These are phyloP conservation scores for Rhinocladiella mackenziei DNA, from an alignment of 2,329 filamentous ascomycete species.

Conservation along the genomic window DNA sequence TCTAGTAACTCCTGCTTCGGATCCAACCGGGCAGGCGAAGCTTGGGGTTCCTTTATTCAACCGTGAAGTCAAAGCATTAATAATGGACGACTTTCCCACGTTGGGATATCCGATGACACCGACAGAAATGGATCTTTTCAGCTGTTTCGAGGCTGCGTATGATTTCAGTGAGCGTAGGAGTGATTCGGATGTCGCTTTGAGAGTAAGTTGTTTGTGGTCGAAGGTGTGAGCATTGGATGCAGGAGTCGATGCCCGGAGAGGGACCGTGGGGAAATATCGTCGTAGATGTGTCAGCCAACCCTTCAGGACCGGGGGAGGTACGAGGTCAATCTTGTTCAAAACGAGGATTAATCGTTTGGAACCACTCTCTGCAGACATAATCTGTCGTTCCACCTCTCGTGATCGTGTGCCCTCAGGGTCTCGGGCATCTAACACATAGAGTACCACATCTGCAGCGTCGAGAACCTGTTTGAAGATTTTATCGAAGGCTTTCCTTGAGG, in stretches of 20 bases:
- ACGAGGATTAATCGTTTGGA: slow-evolving; percentile 86
- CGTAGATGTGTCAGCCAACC: slow-evolving; percentile 80
- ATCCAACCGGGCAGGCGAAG: slow-evolving; percentile 77
- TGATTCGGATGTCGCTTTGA: slow-evolving; percentile 77
- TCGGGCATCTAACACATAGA: slow-evolving; percentile 88
- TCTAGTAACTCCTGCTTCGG: slow-evolving; percentile 89
- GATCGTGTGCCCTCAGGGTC: slow-evolving; percentile 89
- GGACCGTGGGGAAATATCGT: slow-evolving; percentile 85
- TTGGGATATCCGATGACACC: slow-evolving; percentile 95
- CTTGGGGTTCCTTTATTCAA: slow-evolving; percentile 58
- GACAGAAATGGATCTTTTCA: slow-evolving; percentile 86
- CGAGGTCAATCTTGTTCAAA: slow-evolving; percentile 91
- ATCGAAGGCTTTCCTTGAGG: slow-evolving; percentile 82
- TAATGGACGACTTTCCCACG: slow-evolving; percentile 93
- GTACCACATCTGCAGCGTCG: slow-evolving; percentile 82
- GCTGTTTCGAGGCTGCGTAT: slow-evolving; percentile 73
- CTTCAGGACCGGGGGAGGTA: slow-evolving; percentile 76
- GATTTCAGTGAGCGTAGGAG: slow-evolving; percentile 88
- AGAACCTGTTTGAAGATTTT: slow-evolving; percentile 94
- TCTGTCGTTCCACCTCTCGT: slow-evolving; percentile 80
- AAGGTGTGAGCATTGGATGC: slow-evolving; percentile 85
- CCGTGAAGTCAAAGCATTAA: slow-evolving; percentile 81
- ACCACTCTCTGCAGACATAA: slow-evolving; percentile 80
- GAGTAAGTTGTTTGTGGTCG: slow-evolving; percentile 84
- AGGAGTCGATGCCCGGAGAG: slow-evolving; percentile 76